Evolutionary conservation across 345 rosid genomes (phyloP), one percentile per base, ranked within the genome.

Genomic region (Hypericum perforatum): DNA sequence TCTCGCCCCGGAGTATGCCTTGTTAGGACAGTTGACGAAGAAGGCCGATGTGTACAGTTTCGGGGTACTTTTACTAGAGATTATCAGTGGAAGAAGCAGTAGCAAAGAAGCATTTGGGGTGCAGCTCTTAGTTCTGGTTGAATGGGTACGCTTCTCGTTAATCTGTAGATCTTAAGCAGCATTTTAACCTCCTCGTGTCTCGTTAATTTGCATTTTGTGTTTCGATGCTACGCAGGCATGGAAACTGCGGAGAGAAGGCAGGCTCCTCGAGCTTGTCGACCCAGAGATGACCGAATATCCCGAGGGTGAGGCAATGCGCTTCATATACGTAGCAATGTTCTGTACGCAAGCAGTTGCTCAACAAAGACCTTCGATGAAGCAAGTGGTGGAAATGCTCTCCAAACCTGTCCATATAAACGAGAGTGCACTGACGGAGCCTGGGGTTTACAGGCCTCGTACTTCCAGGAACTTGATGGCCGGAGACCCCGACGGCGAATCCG

Each of bases 1-100:
- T 70, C 72, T 87, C 68, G 98, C 98, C 11, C 98, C 98, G 6
- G 98, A 91, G 57, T 91, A 91, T 61, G 98, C 96, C 6, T 72
- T 76, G 51, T 62, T 85, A 8, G 92, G 98, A 58, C 88, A 91
- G 64, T 74, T 91, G 50, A 91, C 98, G 0, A 87, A 70, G 77
- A 91, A 87, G 75, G 98, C 92, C 0, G 98, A 91, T 37, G 85
- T 91, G n/a, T 91, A 82, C 68, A 87, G 98, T 64, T 85, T 85
- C 4, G 98, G 98, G 53, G 82, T 91, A 45, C 81, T 91, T 41
- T 16, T 91, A 7, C 90, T 91, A 45, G 98, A 87, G 69, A 70
- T 91, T 63, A 67, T 91, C 38, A 79, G 95, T 54, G 95, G 96
- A 53, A 72, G 77, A 61, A 91, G 98, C 62, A 81, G 84, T 56